These are phyloP conservation scores for Apophysomyces elegans DNA, from an alignment of 371 early-diverging fungal genomes.

Conservation along the genomic window DNA sequence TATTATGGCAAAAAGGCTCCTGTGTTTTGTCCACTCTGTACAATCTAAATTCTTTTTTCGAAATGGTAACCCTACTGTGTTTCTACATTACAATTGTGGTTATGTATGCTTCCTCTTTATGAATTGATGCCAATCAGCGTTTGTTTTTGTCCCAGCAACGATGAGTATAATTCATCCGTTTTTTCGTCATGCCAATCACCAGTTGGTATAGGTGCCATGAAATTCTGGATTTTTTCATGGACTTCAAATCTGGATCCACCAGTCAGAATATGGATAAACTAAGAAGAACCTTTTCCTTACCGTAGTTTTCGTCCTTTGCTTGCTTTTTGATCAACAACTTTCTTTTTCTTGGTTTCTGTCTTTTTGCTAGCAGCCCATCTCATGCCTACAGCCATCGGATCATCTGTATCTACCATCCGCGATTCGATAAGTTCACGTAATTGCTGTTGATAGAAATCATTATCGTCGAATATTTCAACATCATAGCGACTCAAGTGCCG, in stretches of 20 bases:
- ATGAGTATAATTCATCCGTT: constrained; percentile 86
- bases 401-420: constrained; percentile 88
- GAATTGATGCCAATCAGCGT: constrained; percentile 13
- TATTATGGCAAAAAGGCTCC: no score
- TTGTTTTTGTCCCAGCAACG: constrained; percentile 76
- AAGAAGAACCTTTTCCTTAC: constrained; percentile 27
- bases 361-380: constrained; percentile 83
- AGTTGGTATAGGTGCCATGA: constrained; percentile 91
- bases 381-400: constrained; percentile 75
- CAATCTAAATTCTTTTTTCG: no score
- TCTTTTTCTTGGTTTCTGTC: constrained; percentile 73
- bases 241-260: constrained; percentile 73
- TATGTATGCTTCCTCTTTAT: not conserved
- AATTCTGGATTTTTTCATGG: constrained; percentile 93
- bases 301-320: constrained; percentile 91
- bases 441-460: constrained; percentile 92
- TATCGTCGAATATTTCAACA: constrained; percentile 92
- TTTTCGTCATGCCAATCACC: constrained; percentile 92
- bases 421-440: constrained; percentile 93
- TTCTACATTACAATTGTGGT: no score
- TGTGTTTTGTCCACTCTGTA: no score
- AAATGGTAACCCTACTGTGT: no score
- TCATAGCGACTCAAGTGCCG: constrained; percentile 77
- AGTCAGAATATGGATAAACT: not conserved
- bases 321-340: constrained; percentile 85